Conservation (phyloP, 225 moss, liverwort and hornwort species). For the Marchantia polymorpha region DNA sequence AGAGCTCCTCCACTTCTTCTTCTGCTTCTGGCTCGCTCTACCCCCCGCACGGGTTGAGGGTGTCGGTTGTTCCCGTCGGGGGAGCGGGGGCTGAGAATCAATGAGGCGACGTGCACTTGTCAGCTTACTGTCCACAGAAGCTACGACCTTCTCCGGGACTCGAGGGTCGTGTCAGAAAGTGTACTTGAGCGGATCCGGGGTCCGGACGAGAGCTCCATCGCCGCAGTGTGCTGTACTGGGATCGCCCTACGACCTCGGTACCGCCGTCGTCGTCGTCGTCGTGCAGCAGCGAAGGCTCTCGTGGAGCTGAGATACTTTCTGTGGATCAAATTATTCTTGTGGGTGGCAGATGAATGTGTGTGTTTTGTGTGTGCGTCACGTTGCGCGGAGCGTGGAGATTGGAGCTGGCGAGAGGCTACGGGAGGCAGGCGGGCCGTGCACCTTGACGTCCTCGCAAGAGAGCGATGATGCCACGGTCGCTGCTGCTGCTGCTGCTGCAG, state of each 20-base stretch:
- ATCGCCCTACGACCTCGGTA: too few relatives aligned
- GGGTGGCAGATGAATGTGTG: neutral
- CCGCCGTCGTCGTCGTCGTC: too few relatives aligned
- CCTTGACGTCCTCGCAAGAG: neutral
- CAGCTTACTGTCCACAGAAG: neutral
- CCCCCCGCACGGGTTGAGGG: too few relatives aligned
- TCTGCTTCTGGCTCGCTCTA: too few relatives aligned
- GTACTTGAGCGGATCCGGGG: neutral
- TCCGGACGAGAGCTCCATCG: neutral
- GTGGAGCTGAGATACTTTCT: neutral
- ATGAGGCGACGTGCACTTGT: neutral
- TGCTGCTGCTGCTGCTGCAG: neutral
- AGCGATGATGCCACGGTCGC: neutral
- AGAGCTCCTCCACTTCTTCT: too few relatives aligned
- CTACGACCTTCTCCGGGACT: neutral
- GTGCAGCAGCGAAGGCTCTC: too few relatives aligned
- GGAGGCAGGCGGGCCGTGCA: neutral
- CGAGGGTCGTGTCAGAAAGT: conserved; percentile 1
- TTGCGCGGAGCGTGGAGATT: neutral
- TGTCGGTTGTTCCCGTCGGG: neutral
- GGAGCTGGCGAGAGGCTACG: neutral
- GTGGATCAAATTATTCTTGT: neutral
- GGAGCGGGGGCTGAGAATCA: neutral
- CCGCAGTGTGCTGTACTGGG: neutral
- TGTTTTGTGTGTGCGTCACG: neutral